These are phyloP conservation scores for Starmera pachycereana DNA, from an alignment of 805 yeast species.

Conservation along the genomic window DNA sequence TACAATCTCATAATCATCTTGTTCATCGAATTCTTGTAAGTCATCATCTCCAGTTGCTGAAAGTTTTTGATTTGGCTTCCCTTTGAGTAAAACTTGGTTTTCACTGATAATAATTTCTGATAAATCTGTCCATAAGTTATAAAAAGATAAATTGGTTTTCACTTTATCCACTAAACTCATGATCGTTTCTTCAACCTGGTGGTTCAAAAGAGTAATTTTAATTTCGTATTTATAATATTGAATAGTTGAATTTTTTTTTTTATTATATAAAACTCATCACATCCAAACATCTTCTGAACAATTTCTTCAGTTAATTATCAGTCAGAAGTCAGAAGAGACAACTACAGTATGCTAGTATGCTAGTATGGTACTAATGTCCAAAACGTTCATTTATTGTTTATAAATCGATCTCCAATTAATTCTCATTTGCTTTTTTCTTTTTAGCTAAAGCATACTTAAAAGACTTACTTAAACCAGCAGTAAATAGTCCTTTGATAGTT, in stretches of 20 bases:
- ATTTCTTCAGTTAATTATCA: neutral
- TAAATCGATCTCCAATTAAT: neutral
- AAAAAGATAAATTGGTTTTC: slow-evolving; percentile 11
- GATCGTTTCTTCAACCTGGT: too few species aligned
- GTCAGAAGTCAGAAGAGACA: too few species aligned
- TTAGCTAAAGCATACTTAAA: slow-evolving; percentile 71
- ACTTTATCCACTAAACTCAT: slow-evolving; percentile 5
- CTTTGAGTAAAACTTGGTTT: slow-evolving; percentile 5
- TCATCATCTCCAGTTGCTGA: neutral
- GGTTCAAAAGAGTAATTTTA: too few species aligned
- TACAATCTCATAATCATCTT: slow-evolving; percentile 14
- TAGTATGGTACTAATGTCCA: too few species aligned
- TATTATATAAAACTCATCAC: too few species aligned
- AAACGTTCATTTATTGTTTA: too few species aligned
- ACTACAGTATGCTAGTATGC: too few species aligned
- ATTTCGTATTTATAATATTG: too few species aligned
- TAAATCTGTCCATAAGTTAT: slow-evolving; percentile 16
- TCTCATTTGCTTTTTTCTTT: slow-evolving; percentile 27
- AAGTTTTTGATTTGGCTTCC: slow-evolving; percentile 15
- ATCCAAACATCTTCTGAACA: neutral
- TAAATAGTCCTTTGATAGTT: slow-evolving; percentile 70
- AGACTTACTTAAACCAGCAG: slow-evolving; percentile 75
- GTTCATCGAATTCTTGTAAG: neutral
- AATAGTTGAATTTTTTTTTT: too few species aligned
- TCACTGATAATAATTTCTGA: slow-evolving; percentile 4